Evolutionary conservation across 129 eudicot genomes (phyloP), one percentile per base, ranked within the genome.

Genomic region (Smallanthus sonchifolius): DNA sequence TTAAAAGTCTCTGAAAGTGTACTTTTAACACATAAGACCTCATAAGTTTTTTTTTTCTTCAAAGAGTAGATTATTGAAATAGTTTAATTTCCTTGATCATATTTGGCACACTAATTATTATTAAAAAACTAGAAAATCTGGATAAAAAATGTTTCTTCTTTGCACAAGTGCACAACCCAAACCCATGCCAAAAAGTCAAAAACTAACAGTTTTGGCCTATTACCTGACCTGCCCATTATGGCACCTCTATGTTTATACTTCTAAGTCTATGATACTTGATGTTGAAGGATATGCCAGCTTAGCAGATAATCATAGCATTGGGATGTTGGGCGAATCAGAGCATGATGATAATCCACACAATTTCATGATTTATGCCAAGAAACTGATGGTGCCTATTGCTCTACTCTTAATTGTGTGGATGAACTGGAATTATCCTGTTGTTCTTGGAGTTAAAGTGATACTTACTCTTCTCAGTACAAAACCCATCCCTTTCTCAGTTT

Each of bases 391-490:
- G 66, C 90, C 90, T 37, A 63, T 79, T 63, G 84, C 79, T 77
- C 81, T 86, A 73, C 62, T 88, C 75, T 62, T 82, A 54, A 81
- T 79, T 70, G 80, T 85, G 65, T 81, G 83, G 82, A 66, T 65
- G 84, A 81, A 83, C 73, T 83, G 86, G 90, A 85, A 82, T 68
- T 83, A 85, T 72, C 94, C 90, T n/a, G 49, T 81, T 69, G 81
- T 70, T 72, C 82, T 88, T 75, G 88, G 75, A 17, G 85, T 84
- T 38, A 85, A 85, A 83, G 79, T 81, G 38, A 55, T 73, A 69
- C 76, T 88, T 48, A 77, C 83, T 70, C 84, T 88, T 73, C 73
- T 83, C 36, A 80, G 80, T 76, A 85, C 95, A 79, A 88, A 83
- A 70, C 95, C 95, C 15, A 79, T 81, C 80, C 83, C 86, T 76